These are phyloP conservation scores for Trichoderma semiorbis DNA, from an alignment of 2,329 filamentous ascomycete genomes.

Conservation along the genomic window DNA sequence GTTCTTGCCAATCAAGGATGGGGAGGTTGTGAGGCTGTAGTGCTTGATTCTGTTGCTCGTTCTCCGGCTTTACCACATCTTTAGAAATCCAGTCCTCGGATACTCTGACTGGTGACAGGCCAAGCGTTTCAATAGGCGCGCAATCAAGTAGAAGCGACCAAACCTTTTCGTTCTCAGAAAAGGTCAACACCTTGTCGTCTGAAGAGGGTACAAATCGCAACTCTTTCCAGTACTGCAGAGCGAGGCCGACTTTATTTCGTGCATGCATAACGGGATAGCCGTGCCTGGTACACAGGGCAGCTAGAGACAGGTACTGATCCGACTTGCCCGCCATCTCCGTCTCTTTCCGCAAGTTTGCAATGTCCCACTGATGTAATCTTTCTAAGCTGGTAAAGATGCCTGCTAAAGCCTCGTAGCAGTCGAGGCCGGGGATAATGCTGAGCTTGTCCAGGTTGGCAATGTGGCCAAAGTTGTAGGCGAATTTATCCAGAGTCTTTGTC, in stretches of 20 bases:
- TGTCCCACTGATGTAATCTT: slow-evolving; percentile 68
- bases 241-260: slow-evolving; percentile 63
- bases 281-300: slow-evolving; percentile 65
- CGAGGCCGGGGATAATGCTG: slow-evolving; percentile 64
- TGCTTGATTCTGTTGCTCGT: slow-evolving; percentile 42
- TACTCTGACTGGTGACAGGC: slow-evolving; percentile 61
- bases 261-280: slow-evolving; percentile 70
- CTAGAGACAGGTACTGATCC: slow-evolving; percentile 49
- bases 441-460: slow-evolving; percentile 69
- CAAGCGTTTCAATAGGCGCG: slow-evolving; percentile 43
- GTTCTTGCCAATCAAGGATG: slow-evolving; percentile 70
- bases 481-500: slow-evolving; percentile 67
- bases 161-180: slow-evolving; percentile 46
- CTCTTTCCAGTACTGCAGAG: slow-evolving; percentile 75
- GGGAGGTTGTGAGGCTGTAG: slow-evolving; percentile 38
- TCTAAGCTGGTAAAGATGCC: slow-evolving; percentile 69
- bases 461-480: slow-evolving; percentile 67
- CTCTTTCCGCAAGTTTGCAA: slow-evolving; percentile 53
- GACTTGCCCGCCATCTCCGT: slow-evolving; percentile 42
- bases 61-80: slow-evolving; percentile 56
- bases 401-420: slow-evolving; percentile 73
- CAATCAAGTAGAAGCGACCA: slow-evolving; percentile 70
- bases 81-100: slow-evolving; percentile 72
- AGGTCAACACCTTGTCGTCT: slow-evolving; percentile 35
- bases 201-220: slow-evolving; percentile 45